Base-by-base conservation (phyloP, 2,329 filamentous ascomycete genomes). In the Alternaria brassicae region DNA sequence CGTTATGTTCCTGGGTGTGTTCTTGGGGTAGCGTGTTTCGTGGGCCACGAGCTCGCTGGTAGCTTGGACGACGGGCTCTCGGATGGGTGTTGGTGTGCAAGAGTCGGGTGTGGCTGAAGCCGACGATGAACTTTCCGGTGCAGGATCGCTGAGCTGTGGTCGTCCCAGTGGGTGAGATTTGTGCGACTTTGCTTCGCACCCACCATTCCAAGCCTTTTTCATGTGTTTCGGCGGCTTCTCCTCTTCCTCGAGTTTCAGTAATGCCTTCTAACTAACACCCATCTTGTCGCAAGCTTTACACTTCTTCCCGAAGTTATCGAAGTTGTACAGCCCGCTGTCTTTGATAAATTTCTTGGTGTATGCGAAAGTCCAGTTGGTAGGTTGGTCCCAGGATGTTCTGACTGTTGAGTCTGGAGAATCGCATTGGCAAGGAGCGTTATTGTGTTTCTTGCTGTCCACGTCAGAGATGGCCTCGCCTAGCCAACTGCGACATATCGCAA, bases 311-410 rank as follows among this genome's bases (percentile, higher is more conserved):
- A 23, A 47, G 28, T 9, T 21, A 12, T 47, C 44, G 7, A 47
- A 47, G 44, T 47, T 47, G 17, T 32, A 32, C 28, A 32, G 7
- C 9, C 27, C 44, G 44, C 44, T 13, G 17, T 53, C 50, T 21
- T 30, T 53, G 36, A 53, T 21, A 3, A 44, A 44, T 2, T 44
- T n/a, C 39, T 53, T 40, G 17, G 50, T 53, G 2, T 42, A 42
- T 28, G 25, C 37, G 27, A 53, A 32, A 1, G 50, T 53, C 36
- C 39, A 53, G 50, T 53, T 53, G 13, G 19, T 53, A 6, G 50
- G 37, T 4, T 32, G 4, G 3, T 12, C 15, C 50, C 50, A 53
- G 10, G 36, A 30, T 3, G 25, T 9, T 34, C 7, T 28, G 12
- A 30, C 15, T 8, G 17, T 41, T 15, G n/a, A 36, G 6, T 27